Percentiles rank a stretch among this genome's conserved stretches.
phyloP scores from a whole-genome alignment of 2,329 filamentous ascomycete genomes.

The Myriangium duriaei region DNA sequence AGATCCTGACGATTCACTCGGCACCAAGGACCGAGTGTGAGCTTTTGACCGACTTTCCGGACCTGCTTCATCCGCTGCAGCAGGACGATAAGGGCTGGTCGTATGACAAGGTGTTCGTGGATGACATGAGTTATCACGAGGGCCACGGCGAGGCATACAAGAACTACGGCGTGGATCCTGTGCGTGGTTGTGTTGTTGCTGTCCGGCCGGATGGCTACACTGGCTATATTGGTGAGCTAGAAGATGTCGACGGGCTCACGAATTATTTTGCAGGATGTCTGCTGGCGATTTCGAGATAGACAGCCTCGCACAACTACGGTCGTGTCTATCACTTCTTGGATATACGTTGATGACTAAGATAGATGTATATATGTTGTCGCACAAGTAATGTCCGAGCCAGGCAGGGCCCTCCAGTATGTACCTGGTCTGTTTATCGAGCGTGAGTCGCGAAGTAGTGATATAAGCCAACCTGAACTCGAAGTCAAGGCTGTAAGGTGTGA shows the following conservation, averaged over 20 bases:
- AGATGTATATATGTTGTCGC: no score
- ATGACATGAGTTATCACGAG: conserved; percentile 31
- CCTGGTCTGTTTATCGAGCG: no score
- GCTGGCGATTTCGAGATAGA: neutral
- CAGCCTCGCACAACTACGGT: no score
- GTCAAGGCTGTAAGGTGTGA: no score
- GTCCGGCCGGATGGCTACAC: conserved; percentile 56
- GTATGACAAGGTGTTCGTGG: conserved; percentile 28
- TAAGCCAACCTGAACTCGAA: no score
- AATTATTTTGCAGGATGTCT: conserved; percentile 10
- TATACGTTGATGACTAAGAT: no score
- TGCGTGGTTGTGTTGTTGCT: conserved; percentile 43
- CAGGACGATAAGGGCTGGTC: conserved; percentile 18
- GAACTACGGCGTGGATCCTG: conserved; percentile 45
- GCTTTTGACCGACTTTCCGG: conserved; percentile 28
- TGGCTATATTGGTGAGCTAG: conserved; percentile 29
- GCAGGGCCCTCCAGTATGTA: no score
- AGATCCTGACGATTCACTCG: conserved; percentile 49
- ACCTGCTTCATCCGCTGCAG: conserved; percentile 29
- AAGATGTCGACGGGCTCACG: conserved; percentile 15
- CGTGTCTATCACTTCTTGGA: no score
- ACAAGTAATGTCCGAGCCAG: no score
- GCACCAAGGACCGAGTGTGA: conserved; percentile 35
- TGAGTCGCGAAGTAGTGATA: no score
- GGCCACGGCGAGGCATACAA: conserved; percentile 35